Evolutionary conservation across 768 basidiomycete species (phyloP).

Genomic region (Daedalea quercina): DNA sequence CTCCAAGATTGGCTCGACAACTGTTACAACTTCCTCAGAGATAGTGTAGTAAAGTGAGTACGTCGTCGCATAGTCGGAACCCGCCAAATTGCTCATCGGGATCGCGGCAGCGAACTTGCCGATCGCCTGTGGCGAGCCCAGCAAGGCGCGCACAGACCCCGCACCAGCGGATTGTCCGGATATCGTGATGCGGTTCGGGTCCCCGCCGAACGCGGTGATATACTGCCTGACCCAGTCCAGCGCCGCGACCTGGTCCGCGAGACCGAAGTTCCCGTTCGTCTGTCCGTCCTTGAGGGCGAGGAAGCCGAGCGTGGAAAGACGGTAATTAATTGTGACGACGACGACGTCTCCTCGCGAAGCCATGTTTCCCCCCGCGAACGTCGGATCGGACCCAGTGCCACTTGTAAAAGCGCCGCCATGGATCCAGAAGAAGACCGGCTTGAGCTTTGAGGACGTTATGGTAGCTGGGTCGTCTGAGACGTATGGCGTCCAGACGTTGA

Average conservation of each 20-base stretch:
- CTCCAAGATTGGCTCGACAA: conserved; percentile 31
- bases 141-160: conserved; percentile 30
- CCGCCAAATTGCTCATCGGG: conserved; percentile 40
- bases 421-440: conserved; percentile 45
- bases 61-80: conserved; percentile 40
- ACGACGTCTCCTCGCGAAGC: conserved; percentile 38
- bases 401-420: conserved; percentile 42
- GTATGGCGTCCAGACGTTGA: conserved; percentile 41
- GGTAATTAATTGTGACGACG: conserved; percentile 31
- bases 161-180: conserved; percentile 52
- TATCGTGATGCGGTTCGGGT: conserved; percentile 44
- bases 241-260: conserved; percentile 37
- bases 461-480: conserved; percentile 19
- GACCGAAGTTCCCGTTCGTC: conserved; percentile 39
- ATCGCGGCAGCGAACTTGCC: conserved; percentile 29
- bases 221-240: conserved; percentile 43
- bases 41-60: conserved; percentile 46
- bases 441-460: conserved; percentile 18
- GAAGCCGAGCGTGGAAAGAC: conserved; percentile 37
- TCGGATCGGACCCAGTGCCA: conserved; percentile 32
- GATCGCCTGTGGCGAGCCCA: conserved; percentile 25
- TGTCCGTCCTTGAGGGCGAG: conserved; percentile 34
- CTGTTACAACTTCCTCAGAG: conserved; percentile 27
- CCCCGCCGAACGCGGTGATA: conserved; percentile 53
- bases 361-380: conserved; percentile 38